These are phyloP conservation scores for Penicillium sp. DNA, from an alignment of 2,329 filamentous ascomycete species.

Conservation along the genomic window DNA sequence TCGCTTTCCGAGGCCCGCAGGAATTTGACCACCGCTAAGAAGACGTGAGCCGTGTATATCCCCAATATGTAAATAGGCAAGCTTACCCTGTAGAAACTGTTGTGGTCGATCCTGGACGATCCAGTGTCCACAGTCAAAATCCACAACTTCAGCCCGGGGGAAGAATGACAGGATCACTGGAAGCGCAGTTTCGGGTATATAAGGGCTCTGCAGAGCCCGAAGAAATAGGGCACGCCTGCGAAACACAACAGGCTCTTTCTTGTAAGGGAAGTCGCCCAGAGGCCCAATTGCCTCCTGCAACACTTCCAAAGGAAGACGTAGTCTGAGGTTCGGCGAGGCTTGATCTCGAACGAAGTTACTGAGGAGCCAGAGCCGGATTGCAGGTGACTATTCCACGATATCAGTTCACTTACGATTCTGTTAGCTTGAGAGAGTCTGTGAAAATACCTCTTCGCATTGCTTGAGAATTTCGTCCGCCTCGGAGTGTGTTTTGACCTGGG, in stretches of 20 bases:
- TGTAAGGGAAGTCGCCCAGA: constrained; percentile 10
- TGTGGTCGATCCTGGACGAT: constrained; percentile 35
- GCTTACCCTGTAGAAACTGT: constrained; percentile 22
- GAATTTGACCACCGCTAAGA: no score
- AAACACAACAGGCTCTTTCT: constrained; percentile 45
- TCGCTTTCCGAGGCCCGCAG: no score
- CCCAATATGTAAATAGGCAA: no score
- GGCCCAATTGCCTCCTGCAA: constrained; percentile 7
- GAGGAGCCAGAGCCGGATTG: constrained; percentile 12
- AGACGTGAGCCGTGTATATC: no score
- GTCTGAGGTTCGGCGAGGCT: constrained; percentile 2
- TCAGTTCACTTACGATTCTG: neutral
- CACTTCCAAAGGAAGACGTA: constrained; percentile 9
- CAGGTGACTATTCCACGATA: constrained; percentile 2
- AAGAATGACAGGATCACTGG: constrained; percentile 31
- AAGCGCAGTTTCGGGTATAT: constrained; percentile 54
- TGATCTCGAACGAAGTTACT: constrained; percentile 12
- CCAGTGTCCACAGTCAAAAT: constrained; percentile 36
- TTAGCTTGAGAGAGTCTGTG: no score
- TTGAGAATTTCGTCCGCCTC: constrained; percentile 11
- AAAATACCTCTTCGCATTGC: constrained; percentile 1
- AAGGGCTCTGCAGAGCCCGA: constrained; percentile 19
- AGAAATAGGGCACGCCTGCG: constrained; percentile 19
- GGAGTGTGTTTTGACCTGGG: constrained; percentile 4
- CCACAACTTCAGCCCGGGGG: constrained; percentile 26